Base-by-base conservation (phyloP, 768 basidiomycete species). In the Mycena vitilis region DNA sequence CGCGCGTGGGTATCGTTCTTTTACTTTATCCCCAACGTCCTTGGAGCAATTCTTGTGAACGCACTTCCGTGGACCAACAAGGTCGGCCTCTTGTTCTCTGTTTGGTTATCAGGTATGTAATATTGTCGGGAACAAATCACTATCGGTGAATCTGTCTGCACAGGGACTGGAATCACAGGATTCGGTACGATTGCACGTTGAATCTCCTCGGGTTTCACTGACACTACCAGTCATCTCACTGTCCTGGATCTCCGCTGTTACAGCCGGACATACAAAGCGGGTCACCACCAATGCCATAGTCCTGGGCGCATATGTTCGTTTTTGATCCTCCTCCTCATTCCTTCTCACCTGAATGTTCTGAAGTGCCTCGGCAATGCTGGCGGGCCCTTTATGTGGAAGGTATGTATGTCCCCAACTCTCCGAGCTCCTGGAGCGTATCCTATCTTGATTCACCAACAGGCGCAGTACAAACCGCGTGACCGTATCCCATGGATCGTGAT, bases 401-500 rank as follows among this genome's bases (percentile, higher is more conserved):
- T 13, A 13, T 10, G 47, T 48, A 8, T 18, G 11, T 20, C 8
- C 11, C 22, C 22, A 16, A 45, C 13, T 40, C 10, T 40, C 44
- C 13, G 0, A 4, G 15, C 16, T 45, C 15, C 20, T 15, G 30
- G 5, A 30, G 30, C 30, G 15, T 45, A 16, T 20, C 13, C 18
- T 7, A 6, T 20, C 13, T 7, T 45, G 20, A 45, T 45, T 15
- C 44, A 45, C 18, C 18, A 16, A 42, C 44, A 45, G 44, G 15
- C 13, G 18, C 44, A 55, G 37, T 60, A 8, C 53, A 37, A 65
- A 18, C 64, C 64, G 64, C 90, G 89, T 51, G 91, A 93, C 76
- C 88, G 85, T 65, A 75, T 94, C 60, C 93, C 93, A 0, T 94
- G 93, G 93, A 82, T 83, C 23, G 83, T 94, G 72, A 90, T 94